Base-by-base conservation (phyloP, 2,329 filamentous ascomycete species). In the Trichoderma sp. region DNA sequence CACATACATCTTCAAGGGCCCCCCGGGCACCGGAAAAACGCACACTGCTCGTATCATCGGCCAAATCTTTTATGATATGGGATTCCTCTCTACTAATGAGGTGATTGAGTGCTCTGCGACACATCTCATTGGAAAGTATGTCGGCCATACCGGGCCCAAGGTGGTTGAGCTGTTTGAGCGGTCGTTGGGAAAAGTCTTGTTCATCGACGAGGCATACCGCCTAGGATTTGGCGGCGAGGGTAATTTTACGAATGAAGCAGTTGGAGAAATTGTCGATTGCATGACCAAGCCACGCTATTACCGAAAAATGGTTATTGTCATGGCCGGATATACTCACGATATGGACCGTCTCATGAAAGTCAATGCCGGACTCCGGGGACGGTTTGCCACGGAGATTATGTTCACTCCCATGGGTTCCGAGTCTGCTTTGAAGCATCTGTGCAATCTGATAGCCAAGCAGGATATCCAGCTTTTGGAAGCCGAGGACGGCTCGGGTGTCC, bases 241-340 rank as follows among this genome's bases (percentile, higher is more conserved):
- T 15, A 43, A 15, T 9, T 66, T 66, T 56, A 12, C 43, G 4
- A 21, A 24, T 14, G 28, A 66, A 9, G 63, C 43, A 15, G n/a
- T 66, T 26, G 47, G 47, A 3, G 43, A 47, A 5, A 32, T 60
- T n/a, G 71, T 73, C 3, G 65, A 73, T 43, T 56, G 51, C 39
- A 30, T 74, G 53, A 74, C 65, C 8, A 73, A 72, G 26, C 56
- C 69, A 4, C 58, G 39, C 9, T 73, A 72, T 30, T 4, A 61
- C n/a, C 30, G 56, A n/a, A 73, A 73, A 24, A 62, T 74, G 51
- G 65, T 74, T 11, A 70, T 73, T 14, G 56, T 74, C 4, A 43
- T 74, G 9, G 69, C 73, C 3, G 73, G 73, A 14, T 74, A 73
- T 18, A 57, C 47, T 2, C 21, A 63, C 2, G 72, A 73, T 15